phyloP scores from a whole-genome alignment of 208 protist genomes.

The Acanthamoeba sp. region DNA sequence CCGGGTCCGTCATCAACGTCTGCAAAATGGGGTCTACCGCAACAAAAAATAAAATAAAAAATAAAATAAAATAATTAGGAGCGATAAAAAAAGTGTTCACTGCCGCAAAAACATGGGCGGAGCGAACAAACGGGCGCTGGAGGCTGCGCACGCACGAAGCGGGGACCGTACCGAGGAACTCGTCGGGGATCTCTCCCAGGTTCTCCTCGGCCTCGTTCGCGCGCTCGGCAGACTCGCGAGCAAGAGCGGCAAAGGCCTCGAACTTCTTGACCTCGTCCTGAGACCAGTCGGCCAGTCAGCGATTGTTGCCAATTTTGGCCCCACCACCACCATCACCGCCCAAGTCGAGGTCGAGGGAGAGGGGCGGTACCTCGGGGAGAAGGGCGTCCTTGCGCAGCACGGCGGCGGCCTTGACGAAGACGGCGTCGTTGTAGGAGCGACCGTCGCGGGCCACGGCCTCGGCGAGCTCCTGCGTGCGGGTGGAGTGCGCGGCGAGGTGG shows the following conservation, averaged over 20 bases:
- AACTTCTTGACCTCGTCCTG: constrained; percentile 56
- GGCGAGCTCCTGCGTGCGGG: constrained; percentile 64
- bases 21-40: constrained; percentile 62
- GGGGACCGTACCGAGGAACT: constrained; percentile 67
- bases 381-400: constrained; percentile 60
- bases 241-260: constrained; percentile 15
- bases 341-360: not conserved
- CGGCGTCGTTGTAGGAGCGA: constrained; percentile 78
- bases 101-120: too few species aligned
- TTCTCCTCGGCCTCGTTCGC: constrained; percentile 62
- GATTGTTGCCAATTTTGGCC: not conserved
- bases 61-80: too few species aligned
- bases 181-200: constrained; percentile 69
- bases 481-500: constrained; percentile 57
- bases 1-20: constrained; percentile 72
- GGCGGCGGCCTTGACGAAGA: constrained; percentile 71
- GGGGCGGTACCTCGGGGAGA: constrained; percentile 30
- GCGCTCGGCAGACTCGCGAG: constrained; percentile 27
- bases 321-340: not conserved
- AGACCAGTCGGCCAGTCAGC: too few species aligned
- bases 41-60: too few species aligned
- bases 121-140: too few species aligned
- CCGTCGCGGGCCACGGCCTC: constrained; percentile 82
- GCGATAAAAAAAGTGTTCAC: too few species aligned
- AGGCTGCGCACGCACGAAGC: too few species aligned